Conservation (phyloP, 140 eudicot genomes). For the Bidens hawaiensis region DNA sequence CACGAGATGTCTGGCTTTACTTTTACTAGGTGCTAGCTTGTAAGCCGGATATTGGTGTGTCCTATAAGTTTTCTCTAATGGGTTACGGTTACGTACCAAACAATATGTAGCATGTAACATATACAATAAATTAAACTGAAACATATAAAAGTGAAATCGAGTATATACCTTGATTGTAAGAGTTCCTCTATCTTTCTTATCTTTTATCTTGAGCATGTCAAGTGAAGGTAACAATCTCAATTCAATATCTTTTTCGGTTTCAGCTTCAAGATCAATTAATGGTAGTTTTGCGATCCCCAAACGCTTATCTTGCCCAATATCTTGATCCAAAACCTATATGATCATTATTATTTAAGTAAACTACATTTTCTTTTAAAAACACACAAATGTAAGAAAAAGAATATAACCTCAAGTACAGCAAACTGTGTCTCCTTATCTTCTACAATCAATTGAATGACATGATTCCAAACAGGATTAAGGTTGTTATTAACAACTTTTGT, state of each 20-base stretch:
- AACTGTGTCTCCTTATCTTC: slow-evolving; percentile 97
- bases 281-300: slow-evolving; percentile 67
- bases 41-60: background rate
- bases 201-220: slow-evolving; percentile 85
- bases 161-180: slow-evolving; percentile 67
- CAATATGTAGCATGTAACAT: background rate
- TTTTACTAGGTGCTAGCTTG: no score
- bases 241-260: slow-evolving; percentile 60
- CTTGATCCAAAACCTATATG: slow-evolving; percentile 79
- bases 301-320: slow-evolving; percentile 88
- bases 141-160: background rate
- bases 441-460: slow-evolving; percentile 67
- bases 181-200: slow-evolving; percentile 93
- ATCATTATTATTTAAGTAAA: background rate
- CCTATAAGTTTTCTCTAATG: no score
- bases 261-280: slow-evolving; percentile 61
- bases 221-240: slow-evolving; percentile 74
- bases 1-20: no score
- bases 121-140: background rate
- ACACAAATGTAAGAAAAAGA: background rate
- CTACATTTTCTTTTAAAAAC: background rate
- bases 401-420: slow-evolving; percentile 70
- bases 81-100: background rate
- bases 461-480: slow-evolving; percentile 89
- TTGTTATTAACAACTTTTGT: slow-evolving; percentile 78